Evolutionary conservation across 352 stramenopile genomes (phyloP).

Genomic region (Lagenidium sp.): DNA sequence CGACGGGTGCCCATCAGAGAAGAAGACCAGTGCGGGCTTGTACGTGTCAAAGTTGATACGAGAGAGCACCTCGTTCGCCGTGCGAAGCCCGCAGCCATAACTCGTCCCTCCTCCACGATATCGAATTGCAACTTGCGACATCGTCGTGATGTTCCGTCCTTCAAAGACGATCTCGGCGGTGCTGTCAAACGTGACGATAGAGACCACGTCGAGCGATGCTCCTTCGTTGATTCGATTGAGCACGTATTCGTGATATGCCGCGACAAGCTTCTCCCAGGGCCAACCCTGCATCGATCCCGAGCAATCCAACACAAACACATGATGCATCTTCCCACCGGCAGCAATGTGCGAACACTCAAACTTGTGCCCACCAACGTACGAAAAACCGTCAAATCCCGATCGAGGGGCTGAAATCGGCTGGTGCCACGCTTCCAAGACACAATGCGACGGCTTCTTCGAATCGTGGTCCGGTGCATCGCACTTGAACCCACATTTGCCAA

Average conservation of each 20-base stretch:
- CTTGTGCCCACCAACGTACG: slow-evolving; percentile 56
- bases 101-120: slow-evolving; percentile 42
- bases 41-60: slow-evolving; percentile 45
- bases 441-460: slow-evolving; percentile 36
- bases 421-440: slow-evolving; percentile 63
- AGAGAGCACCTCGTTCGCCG: slow-evolving; percentile 61
- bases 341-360: slow-evolving; percentile 65
- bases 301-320: slow-evolving; percentile 75
- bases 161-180: slow-evolving; percentile 36
- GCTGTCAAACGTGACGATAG: slow-evolving; percentile 59
- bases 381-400: slow-evolving; percentile 26
- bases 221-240: slow-evolving; percentile 52
- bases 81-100: slow-evolving; percentile 37
- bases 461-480: slow-evolving; percentile 63
- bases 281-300: slow-evolving; percentile 63
- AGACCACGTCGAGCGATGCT: slow-evolving; percentile 51
- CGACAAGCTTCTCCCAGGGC: slow-evolving; percentile 50
- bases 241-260: slow-evolving; percentile 52
- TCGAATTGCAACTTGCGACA: slow-evolving; percentile 14
- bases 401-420: slow-evolving; percentile 15
- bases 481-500: slow-evolving; percentile 63
- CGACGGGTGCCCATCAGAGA: slow-evolving; percentile 58
- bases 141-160: slow-evolving; percentile 33
- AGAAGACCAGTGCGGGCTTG: slow-evolving; percentile 68
- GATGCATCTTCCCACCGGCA: slow-evolving; percentile 44